Conservation (phyloP, 1,284 basidiomycete species). For the Malassezia sympodialis region DNA sequence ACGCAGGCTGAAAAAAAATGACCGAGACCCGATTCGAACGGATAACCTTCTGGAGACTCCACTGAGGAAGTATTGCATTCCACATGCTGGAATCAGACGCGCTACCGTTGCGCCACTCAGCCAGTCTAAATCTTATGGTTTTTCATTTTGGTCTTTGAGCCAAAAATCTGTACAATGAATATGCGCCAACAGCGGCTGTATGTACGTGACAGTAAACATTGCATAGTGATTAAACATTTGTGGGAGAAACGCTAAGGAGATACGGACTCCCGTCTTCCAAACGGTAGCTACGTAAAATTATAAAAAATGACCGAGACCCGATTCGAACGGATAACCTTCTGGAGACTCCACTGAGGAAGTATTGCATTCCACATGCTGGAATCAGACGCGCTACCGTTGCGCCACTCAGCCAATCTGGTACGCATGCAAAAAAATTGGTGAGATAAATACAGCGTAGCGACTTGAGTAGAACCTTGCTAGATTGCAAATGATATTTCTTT, state of each 20-base stretch:
- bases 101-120: slow-evolving; percentile 24
- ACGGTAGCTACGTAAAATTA: too few species aligned
- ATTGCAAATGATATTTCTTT: too few species aligned
- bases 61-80: slow-evolving; percentile 5
- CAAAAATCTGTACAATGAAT: too few species aligned
- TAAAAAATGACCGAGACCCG: slow-evolving; percentile 18
- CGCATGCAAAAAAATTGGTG: background rate
- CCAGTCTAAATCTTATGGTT: background rate
- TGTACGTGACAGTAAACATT: too few species aligned
- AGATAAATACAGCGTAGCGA: background rate
- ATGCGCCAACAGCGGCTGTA: too few species aligned
- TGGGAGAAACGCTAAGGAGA: too few species aligned
- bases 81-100: slow-evolving; percentile 22
- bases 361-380: slow-evolving; percentile 13
- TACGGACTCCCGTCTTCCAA: too few species aligned
- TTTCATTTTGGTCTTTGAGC: background rate
- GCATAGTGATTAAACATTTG: too few species aligned
- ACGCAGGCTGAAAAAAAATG: slow-evolving; percentile 1
- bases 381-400: slow-evolving; percentile 21
- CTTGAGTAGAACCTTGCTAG: too few species aligned
- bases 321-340: slow-evolving; percentile 21
- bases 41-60: slow-evolving; percentile 23
- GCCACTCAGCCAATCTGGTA: slow-evolving; percentile 15
- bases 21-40: slow-evolving; percentile 24
- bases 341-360: slow-evolving; percentile 15